phyloP scores from a whole-genome alignment of 495 filamentous ascomycete genomes.

The Durotheca rogersii region DNA sequence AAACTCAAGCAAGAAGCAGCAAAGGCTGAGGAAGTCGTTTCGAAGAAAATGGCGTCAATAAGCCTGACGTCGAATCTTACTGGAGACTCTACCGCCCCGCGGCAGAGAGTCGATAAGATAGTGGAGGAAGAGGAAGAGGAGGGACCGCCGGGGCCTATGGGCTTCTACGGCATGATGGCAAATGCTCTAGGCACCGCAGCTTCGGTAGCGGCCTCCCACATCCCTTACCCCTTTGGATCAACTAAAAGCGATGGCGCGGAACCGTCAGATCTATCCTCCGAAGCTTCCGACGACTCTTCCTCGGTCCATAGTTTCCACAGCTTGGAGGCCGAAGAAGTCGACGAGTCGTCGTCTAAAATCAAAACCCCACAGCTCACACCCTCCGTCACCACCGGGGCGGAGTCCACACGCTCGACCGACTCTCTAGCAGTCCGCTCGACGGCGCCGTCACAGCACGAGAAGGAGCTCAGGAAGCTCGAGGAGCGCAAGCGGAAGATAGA shows the following conservation, averaged over 20 bases:
- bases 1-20: constrained; percentile 19
- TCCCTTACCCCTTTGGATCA: constrained; percentile 36
- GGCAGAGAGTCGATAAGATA: constrained; percentile 5
- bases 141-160: constrained; percentile 48
- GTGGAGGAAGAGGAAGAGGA: constrained; percentile 23
- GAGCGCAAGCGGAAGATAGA: constrained; percentile 68
- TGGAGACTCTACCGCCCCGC: background rate
- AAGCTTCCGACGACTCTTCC: constrained; percentile 30
- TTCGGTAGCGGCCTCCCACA: constrained; percentile 41
- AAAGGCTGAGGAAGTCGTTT: constrained; percentile 12
- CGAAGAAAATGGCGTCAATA: constrained; percentile 13
- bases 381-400: constrained; percentile 31
- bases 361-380: constrained; percentile 32
- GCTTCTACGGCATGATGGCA: constrained; percentile 54
- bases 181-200: constrained; percentile 46
- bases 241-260: constrained; percentile 38
- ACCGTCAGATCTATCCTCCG: constrained; percentile 17
- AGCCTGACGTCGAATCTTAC: constrained; percentile 7
- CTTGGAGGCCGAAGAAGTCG: constrained; percentile 29
- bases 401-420: constrained; percentile 33
- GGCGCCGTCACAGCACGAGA: constrained; percentile 56
- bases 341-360: constrained; percentile 24
- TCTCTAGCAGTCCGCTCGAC: constrained; percentile 33
- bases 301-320: constrained; percentile 48
- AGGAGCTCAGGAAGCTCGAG: constrained; percentile 73